Evolutionary conservation across 306 rosid genomes (phyloP).

Genomic region (Ceratonia siliqua): DNA sequence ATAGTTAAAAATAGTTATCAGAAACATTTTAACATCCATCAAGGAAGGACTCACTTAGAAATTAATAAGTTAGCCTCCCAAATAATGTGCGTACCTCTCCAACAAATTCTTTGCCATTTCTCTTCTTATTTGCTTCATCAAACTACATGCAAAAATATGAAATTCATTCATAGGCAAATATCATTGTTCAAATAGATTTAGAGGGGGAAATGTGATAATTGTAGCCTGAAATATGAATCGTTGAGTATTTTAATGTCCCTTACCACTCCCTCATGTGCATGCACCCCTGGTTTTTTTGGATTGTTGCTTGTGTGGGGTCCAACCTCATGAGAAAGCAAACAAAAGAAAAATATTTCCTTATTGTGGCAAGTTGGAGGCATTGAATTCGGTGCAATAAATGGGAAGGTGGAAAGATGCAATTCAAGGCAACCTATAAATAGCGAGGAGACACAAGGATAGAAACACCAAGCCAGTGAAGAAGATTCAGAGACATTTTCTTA

Average conservation of each 20-base stretch:
- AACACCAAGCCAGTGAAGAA: too few species aligned
- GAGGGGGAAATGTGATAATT: not conserved
- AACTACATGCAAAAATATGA: conserved; percentile 42
- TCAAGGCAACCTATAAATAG: too few species aligned
- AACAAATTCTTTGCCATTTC: conserved; percentile 99
- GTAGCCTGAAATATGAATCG: conserved; percentile 23
- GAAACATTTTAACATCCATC: not conserved
- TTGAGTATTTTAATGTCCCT: conserved; percentile 23
- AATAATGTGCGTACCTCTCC: conserved; percentile 97
- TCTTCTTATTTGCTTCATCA: conserved; percentile 82
- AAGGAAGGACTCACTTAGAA: not conserved
- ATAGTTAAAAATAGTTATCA: not conserved
- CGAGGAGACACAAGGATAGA: too few species aligned
- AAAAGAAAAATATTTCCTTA: too few species aligned
- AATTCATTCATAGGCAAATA: conserved; percentile 28
- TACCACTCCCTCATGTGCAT: conserved; percentile 73
- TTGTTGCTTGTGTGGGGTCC: too few species aligned
- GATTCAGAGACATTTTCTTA: too few species aligned
- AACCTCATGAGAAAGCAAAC: too few species aligned
- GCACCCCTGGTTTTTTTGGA: too few species aligned
- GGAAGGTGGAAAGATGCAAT: too few species aligned
- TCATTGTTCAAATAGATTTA: conserved; percentile 6
- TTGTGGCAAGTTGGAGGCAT: too few species aligned
- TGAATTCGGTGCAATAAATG: too few species aligned
- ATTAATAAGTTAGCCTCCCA: not conserved